Base-by-base conservation (phyloP, 2,329 filamentous ascomycete genomes). In the Colletotrichum sp. region DNA sequence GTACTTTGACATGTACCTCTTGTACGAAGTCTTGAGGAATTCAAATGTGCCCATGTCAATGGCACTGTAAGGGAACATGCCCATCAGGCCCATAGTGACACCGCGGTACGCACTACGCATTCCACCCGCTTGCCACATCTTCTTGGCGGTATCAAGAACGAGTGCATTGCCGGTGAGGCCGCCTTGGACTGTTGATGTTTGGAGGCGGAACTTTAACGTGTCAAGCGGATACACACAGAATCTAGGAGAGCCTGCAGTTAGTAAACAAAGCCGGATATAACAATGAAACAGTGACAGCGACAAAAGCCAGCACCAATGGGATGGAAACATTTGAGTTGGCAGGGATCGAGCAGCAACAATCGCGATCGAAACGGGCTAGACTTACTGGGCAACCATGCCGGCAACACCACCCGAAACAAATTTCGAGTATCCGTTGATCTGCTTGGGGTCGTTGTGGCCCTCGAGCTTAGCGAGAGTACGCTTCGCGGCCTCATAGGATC, bases 31-130 rank as follows among this genome's bases (percentile, higher is more conserved):
- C 85, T 99, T 99, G 76, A 98, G 90, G 75, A 97, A 92, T 85
- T 99, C 97, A 81, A 98, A 99, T 1, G 95, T 98, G 78, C 95
- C 95, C 81, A 99, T 93, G 82, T 99, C 97, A 81, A 99, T 97
- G 65, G 97, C 97, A 56, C 96, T 96, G 84, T 98, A 99, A 0
- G 97, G 97, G 81, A 99, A 99, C 92, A 98, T 98, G 82, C 97
- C 97, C 66, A 98, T 87, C 5, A 99, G 89, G 18, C 97, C 97
- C 91, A 98, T 97, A 0, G 96, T 96, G 38, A 99, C 90, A 55
- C 97, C 97, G 69, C 96, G 95, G 84, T 98, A 99, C 77, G 96
- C 96, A 8, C 94, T 90, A 36, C 91, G 88, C 32, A 96, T 79
- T 26, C 95, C 95, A 74, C 95, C 94, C 74, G 92, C 91, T 55